phyloP scores from a whole-genome alignment of 441 rosid genomes.

The Populus hybrid region DNA sequence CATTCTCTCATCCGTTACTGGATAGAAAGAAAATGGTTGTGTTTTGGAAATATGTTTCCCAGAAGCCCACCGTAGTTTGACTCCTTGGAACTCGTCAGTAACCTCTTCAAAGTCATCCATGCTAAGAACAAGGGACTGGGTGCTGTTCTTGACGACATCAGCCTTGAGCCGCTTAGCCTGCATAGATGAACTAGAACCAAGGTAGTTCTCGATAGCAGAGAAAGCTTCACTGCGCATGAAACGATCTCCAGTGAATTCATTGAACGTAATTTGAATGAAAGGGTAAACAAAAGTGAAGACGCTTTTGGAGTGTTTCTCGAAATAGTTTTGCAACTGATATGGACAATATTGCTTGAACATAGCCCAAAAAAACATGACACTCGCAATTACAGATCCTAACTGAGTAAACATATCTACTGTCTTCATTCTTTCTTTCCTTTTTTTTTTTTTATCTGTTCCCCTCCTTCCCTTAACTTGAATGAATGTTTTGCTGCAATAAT shows the following conservation, averaged over 20 bases:
- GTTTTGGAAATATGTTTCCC: background rate
- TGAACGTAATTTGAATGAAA: background rate
- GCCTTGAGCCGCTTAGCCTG: background rate
- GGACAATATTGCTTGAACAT: background rate
- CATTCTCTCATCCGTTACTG: background rate
- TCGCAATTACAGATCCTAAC: background rate
- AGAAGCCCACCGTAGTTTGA: background rate
- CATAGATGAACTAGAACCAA: background rate
- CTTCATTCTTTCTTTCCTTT: background rate
- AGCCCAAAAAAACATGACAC: background rate
- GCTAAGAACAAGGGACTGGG: background rate
- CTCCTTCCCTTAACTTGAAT: too few relatives aligned
- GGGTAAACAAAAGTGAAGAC: background rate
- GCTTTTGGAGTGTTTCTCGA: background rate
- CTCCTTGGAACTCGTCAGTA: background rate
- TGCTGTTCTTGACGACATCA: background rate
- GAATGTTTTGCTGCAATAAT: background rate
- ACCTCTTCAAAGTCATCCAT: background rate
- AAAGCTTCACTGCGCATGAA: background rate
- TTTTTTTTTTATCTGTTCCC: background rate
- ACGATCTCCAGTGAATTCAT: background rate
- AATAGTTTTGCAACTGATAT: background rate
- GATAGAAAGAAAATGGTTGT: background rate
- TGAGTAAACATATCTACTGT: background rate
- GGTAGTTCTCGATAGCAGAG: background rate